Evolutionary conservation across 306 rosid genomes (phyloP), one percentile per base, ranked within the genome.

Genomic region (Medicago arabica): DNA sequence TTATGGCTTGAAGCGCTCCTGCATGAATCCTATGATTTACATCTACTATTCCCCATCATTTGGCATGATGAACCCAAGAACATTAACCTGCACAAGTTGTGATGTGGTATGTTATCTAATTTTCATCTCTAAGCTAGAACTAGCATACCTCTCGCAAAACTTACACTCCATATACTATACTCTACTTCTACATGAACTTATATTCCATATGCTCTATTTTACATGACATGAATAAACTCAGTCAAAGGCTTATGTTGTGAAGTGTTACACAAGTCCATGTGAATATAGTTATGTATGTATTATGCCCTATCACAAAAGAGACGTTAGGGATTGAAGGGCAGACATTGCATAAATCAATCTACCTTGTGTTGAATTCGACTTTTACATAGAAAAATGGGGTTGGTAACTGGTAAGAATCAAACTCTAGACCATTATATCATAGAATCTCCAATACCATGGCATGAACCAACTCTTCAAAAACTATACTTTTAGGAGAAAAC

Each of bases 321-420:
- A 4, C 25, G 47, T 62, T 62, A 36, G 10, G 39, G 66, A 5
- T 60, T 60, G 66, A 60, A 7, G 39, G 17, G 17, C 10, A 31
- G 9, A 60, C 46, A 62, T 31, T 61, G 43, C 23, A 62, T 62
- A 36, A 62, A 61, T 31, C 19, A 11, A 31, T 31, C 43, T 61
- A 61, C 44, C 19, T 31, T 61, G 44, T 31, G 44, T 13, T 61
- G 44, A 31, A 31, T 14, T 31, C 44, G 31, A 61, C 67, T 61
- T 61, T 31, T 61, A 31, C 67, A 61, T 61, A 31, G 6, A 31
- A 61, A 41, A 61, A 61, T 61, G 67, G 67, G 67, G 19, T 61
- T 31, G 19, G 5, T 60, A 28, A 60, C 34, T 61, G 19, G 5
- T 60, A 28, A 60, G 67, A 11, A 60, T 60, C 41, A 23, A 58